Conservation (phyloP, 352 stramenopile genomes). For the Phytophthora sojae region DNA sequence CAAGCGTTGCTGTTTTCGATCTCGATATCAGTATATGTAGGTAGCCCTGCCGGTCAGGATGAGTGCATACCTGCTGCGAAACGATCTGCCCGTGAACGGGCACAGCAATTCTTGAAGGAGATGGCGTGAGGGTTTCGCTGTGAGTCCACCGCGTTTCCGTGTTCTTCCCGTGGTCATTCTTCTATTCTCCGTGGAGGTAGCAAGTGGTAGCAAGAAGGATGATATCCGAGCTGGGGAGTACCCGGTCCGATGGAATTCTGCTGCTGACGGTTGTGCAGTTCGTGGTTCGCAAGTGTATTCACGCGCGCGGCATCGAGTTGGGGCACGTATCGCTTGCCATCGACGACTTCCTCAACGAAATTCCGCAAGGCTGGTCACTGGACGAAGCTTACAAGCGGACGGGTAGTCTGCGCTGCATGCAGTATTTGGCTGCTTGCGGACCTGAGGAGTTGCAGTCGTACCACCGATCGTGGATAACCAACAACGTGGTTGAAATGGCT, state of each 20-base stretch:
- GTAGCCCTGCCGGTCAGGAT: no score
- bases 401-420: slow-evolving; percentile 25
- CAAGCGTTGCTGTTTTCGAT: no score
- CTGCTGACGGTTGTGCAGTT: slow-evolving; percentile 24
- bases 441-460: neutral
- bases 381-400: slow-evolving; percentile 23
- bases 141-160: neutral
- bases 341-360: slow-evolving; percentile 16
- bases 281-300: slow-evolving; percentile 18
- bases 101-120: slow-evolving; percentile 7
- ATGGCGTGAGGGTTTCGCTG: neutral
- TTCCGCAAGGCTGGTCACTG: slow-evolving; percentile 15
- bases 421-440: slow-evolving; percentile 16
- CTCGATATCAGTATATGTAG: no score
- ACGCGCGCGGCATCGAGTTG: slow-evolving; percentile 14
- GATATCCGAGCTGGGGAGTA: neutral
- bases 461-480: slow-evolving; percentile 23
- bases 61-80: slow-evolving; percentile 11
- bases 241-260: neutral
- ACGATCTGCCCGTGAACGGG: neutral
- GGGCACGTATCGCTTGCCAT: slow-evolving; percentile 19
- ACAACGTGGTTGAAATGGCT: slow-evolving; percentile 18
- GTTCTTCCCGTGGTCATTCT: slow-evolving; percentile 8
- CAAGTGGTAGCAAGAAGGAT: slow-evolving; percentile 3
- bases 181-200: neutral